Base-by-base conservation (phyloP, 805 yeast species). In the Kuraishia borneana region DNA sequence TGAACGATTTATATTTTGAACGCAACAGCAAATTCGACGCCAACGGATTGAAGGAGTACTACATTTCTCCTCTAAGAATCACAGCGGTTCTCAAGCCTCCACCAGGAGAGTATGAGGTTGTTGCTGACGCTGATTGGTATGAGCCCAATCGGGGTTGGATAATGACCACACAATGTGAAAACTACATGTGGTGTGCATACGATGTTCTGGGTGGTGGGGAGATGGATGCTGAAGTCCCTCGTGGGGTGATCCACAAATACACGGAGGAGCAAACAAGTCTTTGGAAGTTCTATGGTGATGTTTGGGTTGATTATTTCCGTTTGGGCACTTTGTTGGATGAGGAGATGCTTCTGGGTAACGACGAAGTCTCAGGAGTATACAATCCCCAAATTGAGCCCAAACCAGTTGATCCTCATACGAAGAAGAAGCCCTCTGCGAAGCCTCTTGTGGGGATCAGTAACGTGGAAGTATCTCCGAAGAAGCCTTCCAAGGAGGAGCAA, bases 121-220 rank as follows among this genome's bases (percentile, higher is more conserved):
- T 65, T 47, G 43, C 54, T 44, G 48, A 51, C 42, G 45, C 51
- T 46, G 47, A 58, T 36, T 36, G 50, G 14, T 61, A 56, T n/a
- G 79, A 73, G 44, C 76, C 79, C 16, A 45, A 58, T 4, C 51
- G 63, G 26, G 74, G 73, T 22, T 73, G 81, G 80, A 67, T 66
- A 43, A 71, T 69, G 49, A 59, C 63, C 37, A 56, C 55, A 16
- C 68, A 70, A 39, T 76, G 83, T 54, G 63, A 65, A 27, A 61
- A 65, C 14, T 75, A 75, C 44, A 44, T 68, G 14, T 75, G 79
- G 73, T 74, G 81, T 58, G 80, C 78, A 0, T 73, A 70, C 47
- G 72, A 73, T 39, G 47, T 56, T 16, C 58, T 73, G 39, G 81
- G 81, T 16, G 76, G 70, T 2, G 60, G 58, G 16, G 46, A 54